Conservation (phyloP, 805 yeast genomes). For the Geotrichum ghanense region DNA sequence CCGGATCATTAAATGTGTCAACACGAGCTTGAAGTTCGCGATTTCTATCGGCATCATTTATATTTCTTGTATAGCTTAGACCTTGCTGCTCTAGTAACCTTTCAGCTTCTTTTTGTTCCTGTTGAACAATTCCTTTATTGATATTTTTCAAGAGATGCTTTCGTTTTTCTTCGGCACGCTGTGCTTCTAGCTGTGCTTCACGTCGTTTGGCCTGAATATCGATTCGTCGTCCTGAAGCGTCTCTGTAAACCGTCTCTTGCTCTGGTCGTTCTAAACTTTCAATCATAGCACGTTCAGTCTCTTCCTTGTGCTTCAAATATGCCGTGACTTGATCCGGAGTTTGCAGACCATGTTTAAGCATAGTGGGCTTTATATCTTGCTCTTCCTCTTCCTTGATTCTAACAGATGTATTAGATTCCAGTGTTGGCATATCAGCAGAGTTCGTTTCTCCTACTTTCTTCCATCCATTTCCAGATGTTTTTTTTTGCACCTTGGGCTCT, state of each 20-base stretch:
- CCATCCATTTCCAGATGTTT: neutral
- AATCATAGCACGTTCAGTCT: conserved; percentile 32
- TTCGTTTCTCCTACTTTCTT: neutral
- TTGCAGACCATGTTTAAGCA: conserved; percentile 30
- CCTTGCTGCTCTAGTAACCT: conserved; percentile 24
- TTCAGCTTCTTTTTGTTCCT: conserved; percentile 16
- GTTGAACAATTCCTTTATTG: conserved; percentile 16
- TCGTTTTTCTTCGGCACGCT: conserved; percentile 9
- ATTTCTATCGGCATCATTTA: conserved; percentile 29
- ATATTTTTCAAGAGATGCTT: conserved; percentile 10
- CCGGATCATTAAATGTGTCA: conserved; percentile 53
- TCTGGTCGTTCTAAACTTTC: neutral
- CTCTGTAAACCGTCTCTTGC: conserved; percentile 44
- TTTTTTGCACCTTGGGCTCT: neutral
- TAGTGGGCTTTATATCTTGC: neutral
- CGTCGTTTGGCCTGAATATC: conserved; percentile 28
- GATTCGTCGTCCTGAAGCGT: conserved; percentile 44
- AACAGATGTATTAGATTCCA: no score
- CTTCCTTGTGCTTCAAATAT: conserved; percentile 27
- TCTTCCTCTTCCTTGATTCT: neutral
- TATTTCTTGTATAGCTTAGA: conserved; percentile 19
- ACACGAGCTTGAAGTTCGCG: conserved; percentile 21
- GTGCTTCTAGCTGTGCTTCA: conserved; percentile 18
- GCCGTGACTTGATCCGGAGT: conserved; percentile 33
- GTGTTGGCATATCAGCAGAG: neutral